These are phyloP conservation scores for Solanum etuberosum DNA, from an alignment of 257 asterid genomes.

Conservation along the genomic window DNA sequence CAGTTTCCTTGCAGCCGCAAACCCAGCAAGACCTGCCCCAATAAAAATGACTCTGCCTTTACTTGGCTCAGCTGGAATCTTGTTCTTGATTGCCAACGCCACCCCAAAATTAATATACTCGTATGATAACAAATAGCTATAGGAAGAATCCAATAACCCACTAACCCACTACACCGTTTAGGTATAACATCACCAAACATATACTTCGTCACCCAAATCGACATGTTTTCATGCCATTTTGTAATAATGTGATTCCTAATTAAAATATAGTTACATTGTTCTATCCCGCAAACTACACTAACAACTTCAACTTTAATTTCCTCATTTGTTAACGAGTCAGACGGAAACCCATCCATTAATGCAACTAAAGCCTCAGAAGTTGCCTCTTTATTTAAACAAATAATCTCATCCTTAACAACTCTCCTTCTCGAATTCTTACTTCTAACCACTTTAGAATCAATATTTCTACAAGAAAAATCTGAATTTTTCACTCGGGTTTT, in stretches of 20 bases:
- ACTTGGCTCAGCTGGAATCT: constrained; percentile 28
- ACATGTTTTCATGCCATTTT: constrained; percentile 75
- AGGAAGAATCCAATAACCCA: constrained; percentile 43
- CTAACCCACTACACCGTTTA: constrained; percentile 29
- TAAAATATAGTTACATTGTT: constrained; percentile 74
- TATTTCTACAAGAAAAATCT: neutral
- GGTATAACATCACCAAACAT: constrained; percentile 63
- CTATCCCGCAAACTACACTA: constrained; percentile 65
- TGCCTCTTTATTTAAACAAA: constrained; percentile 64
- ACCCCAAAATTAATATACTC: constrained; percentile 91
- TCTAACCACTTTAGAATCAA: too few relatives aligned
- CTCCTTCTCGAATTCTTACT: neutral
- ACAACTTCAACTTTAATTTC: constrained; percentile 83
- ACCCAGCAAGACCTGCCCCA: constrained; percentile 74
- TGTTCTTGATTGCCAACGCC: constrained; percentile 52
- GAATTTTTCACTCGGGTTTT: neutral
- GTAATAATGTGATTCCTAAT: constrained; percentile 69
- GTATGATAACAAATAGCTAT: constrained; percentile 8
- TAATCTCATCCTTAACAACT: constrained; percentile 58
- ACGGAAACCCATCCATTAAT: constrained; percentile 60
- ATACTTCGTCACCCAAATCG: constrained; percentile 20
- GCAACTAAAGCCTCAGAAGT: constrained; percentile 77
- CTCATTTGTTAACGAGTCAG: constrained; percentile 67
- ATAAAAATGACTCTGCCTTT: constrained; percentile 46
- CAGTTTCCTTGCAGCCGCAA: constrained; percentile 89